phyloP scores from a whole-genome alignment of 83 land plant genomes.

The Picea abies region DNA sequence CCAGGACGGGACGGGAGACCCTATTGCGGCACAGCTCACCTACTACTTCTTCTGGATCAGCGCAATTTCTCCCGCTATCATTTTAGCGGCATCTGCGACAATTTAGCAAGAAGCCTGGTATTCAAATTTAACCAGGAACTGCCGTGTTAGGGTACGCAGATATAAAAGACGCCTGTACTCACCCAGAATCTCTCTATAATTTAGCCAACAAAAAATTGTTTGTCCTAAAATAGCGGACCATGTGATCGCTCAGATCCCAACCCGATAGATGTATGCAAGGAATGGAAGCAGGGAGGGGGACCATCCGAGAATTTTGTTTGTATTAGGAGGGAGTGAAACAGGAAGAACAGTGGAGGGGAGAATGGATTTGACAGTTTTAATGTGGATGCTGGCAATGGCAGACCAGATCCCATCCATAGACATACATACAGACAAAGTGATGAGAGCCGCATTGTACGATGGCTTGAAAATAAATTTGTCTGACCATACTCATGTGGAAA shows the following conservation, averaged over 20 bases:
- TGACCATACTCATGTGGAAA: constrained; percentile 13
- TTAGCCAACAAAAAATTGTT: too few relatives aligned
- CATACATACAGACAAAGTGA: constrained; percentile 2
- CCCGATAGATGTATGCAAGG: not conserved
- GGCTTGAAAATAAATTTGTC: constrained; percentile 10
- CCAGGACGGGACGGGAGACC: not conserved
- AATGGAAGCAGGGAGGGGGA: not conserved
- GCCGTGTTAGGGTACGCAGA: not conserved
- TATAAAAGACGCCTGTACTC: not conserved
- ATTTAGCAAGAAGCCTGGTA: not conserved
- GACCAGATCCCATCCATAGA: not conserved
- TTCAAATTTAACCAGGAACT: not conserved
- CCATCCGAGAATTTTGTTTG: constrained; percentile 7
- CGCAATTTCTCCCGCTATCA: not conserved
- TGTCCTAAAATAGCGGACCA: too few relatives aligned
- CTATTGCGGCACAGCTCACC: not conserved
- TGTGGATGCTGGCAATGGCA: constrained; percentile 9
- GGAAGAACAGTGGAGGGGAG: not conserved
- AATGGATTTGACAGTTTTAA: not conserved
- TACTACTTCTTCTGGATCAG: not conserved
- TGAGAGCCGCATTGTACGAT: not conserved
- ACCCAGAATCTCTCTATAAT: too few relatives aligned
- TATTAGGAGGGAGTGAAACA: not conserved
- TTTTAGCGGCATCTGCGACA: not conserved
- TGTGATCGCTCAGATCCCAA: too few relatives aligned